Evolutionary conservation across 306 rosid genomes (phyloP), one percentile per base, ranked within the genome.

Genomic region (Vigna hirtella): DNA sequence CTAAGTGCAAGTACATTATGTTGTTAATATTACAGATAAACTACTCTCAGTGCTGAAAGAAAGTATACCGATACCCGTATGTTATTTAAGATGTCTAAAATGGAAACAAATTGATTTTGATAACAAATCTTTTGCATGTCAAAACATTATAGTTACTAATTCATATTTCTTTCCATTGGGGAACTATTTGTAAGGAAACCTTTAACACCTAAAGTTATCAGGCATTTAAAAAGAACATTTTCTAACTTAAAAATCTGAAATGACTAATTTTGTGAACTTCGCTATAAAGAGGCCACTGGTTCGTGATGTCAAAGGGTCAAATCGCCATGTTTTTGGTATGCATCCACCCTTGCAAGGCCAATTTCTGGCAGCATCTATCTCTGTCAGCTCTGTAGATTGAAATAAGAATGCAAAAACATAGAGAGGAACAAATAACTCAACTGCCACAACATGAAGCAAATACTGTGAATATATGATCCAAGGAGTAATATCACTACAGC

Each of bases 261-360:
- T 59, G 78, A 40, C 77, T 12, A 84, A 52, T 82, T 91, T 91
- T 57, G 84, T 79, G 83, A 93, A 84, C 83, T 87, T 90, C 0
- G 94, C 97, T 12, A 93, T 88, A 66, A 93, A 95, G 61, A 95
- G 93, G 43, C 96, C 97, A 73, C 99, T 91, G 9, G 99, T 93
- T 64, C 84, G 90, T 58, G 97, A 95, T 16, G 91, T 84, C 68
- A 63, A 47, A 0, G 99, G 91, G 72, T 93, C 97, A 79, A 95
- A 95, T 15, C 96, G 89, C 77, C 85, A 52, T 51, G 99, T 91
- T 45, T 86, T 88, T 28, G 75, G 85, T 56, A 87, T 45, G 48
- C 81, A 20, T 11, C 99, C 98, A 4, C 79, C 77, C 81, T 86
- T 86, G 87, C 98, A 87, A n/a, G 98, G 97, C 99, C 98, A 95